Conservation (phyloP, 305 asterid genomes). For the Ruellia speciosa region DNA sequence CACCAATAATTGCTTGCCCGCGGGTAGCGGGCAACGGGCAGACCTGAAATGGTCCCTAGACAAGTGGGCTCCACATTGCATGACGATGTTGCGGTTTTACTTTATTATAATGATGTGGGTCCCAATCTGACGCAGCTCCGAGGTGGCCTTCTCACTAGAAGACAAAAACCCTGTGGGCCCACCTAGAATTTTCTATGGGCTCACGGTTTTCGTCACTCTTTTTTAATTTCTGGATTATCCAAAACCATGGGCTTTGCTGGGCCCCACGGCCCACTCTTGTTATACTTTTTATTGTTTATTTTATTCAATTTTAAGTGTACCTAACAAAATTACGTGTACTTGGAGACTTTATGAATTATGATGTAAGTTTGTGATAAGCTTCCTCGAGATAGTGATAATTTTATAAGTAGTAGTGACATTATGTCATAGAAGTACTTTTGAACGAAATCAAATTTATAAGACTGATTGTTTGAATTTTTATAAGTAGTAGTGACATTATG, state of each 20-base stretch:
- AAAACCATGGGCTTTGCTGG: neutral
- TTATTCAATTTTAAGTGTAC: no score
- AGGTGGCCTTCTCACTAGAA: slow-evolving; percentile 31
- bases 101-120: slow-evolving; percentile 24
- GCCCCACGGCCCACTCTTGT: neutral
- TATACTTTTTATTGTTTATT: neutral
- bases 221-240: neutral
- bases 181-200: neutral
- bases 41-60: neutral
- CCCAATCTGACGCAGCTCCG: slow-evolving; percentile 51
- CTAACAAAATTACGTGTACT: no score
- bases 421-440: no score
- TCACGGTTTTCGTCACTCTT: neutral
- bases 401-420: no score
- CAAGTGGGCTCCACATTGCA: neutral
- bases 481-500: no score
- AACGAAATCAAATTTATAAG: no score
- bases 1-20: neutral
- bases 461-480: no score
- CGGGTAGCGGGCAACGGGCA: neutral
- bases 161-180: slow-evolving; percentile 18
- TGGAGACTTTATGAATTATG: no score
- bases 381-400: no score
- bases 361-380: no score
- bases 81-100: neutral